Evolutionary conservation across 1,284 basidiomycete genomes (phyloP).

Genomic region (Sporisorium scitamineum): DNA sequence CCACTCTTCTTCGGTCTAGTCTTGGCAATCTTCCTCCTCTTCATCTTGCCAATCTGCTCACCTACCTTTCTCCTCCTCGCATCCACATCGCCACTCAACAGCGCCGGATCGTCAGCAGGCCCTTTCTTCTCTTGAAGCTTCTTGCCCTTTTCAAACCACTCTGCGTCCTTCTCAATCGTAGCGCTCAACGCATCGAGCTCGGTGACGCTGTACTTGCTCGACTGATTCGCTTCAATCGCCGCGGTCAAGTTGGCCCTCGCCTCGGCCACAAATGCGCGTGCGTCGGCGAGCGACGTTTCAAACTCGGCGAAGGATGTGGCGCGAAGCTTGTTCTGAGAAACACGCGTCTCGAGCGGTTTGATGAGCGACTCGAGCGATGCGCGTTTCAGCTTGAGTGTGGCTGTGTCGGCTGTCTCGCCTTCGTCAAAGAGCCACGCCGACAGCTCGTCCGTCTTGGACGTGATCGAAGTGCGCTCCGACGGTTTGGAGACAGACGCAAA

Average conservation of each 20-base stretch:
- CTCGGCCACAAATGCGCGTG: slow-evolving; percentile 82
- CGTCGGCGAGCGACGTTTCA: slow-evolving; percentile 75
- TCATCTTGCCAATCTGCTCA: slow-evolving; percentile 61
- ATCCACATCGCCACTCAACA: slow-evolving; percentile 64
- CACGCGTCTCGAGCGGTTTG: slow-evolving; percentile 83
- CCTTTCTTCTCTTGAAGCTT: slow-evolving; percentile 55
- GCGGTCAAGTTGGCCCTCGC: slow-evolving; percentile 75
- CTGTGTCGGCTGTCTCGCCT: slow-evolving; percentile 80
- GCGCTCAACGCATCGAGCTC: slow-evolving; percentile 64
- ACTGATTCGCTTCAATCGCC: slow-evolving; percentile 72
- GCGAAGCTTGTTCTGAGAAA: slow-evolving; percentile 82
- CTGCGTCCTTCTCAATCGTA: slow-evolving; percentile 56
- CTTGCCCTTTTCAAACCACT: slow-evolving; percentile 66
- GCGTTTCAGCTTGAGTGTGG: slow-evolving; percentile 53
- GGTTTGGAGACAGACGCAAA: slow-evolving; percentile 83
- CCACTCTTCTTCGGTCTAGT: slow-evolving; percentile 55
- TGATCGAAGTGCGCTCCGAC: slow-evolving; percentile 78
- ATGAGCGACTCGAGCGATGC: slow-evolving; percentile 84
- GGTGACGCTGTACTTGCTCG: slow-evolving; percentile 64
- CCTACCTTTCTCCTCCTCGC: slow-evolving; percentile 60
- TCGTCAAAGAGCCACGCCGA: slow-evolving; percentile 86
- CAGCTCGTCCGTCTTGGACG: slow-evolving; percentile 77
- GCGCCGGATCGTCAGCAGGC: slow-evolving; percentile 62
- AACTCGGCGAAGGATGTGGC: slow-evolving; percentile 76
- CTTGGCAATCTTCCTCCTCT: slow-evolving; percentile 63